Evolutionary conservation across 139 green algal genomes (phyloP), one percentile per base, ranked within the genome.

Genomic region (Tetraselmis chui): DNA sequence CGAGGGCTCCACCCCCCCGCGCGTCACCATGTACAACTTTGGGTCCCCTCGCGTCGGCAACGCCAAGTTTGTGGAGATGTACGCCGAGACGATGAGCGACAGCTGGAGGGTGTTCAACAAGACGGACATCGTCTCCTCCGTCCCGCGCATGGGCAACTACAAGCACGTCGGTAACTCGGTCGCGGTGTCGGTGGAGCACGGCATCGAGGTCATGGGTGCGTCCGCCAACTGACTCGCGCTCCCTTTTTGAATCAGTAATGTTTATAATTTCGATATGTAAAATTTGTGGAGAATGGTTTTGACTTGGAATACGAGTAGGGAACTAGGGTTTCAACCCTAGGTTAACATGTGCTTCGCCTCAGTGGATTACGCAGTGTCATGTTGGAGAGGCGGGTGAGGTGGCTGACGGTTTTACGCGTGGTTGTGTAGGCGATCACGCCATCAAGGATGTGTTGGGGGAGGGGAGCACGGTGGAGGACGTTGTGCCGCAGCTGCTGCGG

Each of bases 31-130:
- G 79, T 96, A 96, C 87, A 95, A 84, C n/a, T 97, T 89, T 86
- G 94, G 94, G 58, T 90, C 87, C 0, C 94, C 94, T 1, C 89
- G 93, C 1, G 93, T 95, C 11, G 94, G 94, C 79, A 95, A 95
- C 81, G 32, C 45, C 45, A 67, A 67, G 45, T 96, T 96, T 84
- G 88, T 89, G 0, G 45, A 87, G 1, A 82, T 81, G 30, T 97
- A 90, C 83, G 86, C 96, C 76, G 1, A 23, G 1, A 23, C 86
- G 2, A 86, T 97, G 27, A 85, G 83, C 1, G 81, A 91, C 79
- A 87, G 84, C 24, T 97, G 90, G 89, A 87, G 92, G 26, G 78
- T 97, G 1, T 90, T 92, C 31, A 97, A 95, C 81, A 76, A 31
- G 1, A 84, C 86, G 30, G 91, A 97, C 86, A 86, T 93, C 29